These are phyloP conservation scores for Paracamarosporium sp. DNA, from an alignment of 2,329 filamentous ascomycete species.

Conservation along the genomic window DNA sequence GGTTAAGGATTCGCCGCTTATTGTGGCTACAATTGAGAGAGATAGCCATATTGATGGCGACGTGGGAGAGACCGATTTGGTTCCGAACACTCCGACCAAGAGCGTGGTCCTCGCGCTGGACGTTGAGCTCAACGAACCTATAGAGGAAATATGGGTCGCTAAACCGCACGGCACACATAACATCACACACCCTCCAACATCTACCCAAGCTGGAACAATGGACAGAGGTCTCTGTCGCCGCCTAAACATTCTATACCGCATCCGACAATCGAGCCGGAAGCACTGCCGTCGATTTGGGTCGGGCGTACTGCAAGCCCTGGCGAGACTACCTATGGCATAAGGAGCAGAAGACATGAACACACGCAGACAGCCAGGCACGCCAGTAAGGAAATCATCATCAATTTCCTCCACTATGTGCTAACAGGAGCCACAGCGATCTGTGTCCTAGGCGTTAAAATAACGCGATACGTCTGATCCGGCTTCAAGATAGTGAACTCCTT, in stretches of 20 bases:
- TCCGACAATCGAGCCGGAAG: neutral
- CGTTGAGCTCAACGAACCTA: too few relatives aligned
- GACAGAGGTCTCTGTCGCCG: neutral
- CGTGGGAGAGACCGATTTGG: neutral
- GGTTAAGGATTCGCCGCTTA: neutral
- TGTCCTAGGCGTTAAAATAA: slow-evolving; percentile 8
- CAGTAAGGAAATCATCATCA: too few relatives aligned
- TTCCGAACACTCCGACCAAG: neutral
- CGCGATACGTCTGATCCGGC: slow-evolving; percentile 17
- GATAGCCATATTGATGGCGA: neutral
- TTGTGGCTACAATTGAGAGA: neutral
- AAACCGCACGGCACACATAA: neutral
- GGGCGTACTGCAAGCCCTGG: neutral
- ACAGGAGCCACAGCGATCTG: too few relatives aligned
- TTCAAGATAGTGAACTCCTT: slow-evolving; percentile 24
- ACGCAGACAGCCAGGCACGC: neutral
- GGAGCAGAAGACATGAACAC: neutral
- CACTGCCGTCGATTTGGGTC: neutral
- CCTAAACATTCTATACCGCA: neutral
- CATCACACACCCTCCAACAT: neutral
- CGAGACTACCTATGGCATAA: neutral
- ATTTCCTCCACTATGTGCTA: too few relatives aligned
- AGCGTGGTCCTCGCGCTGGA: too few relatives aligned
- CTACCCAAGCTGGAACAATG: neutral
- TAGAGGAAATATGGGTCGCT: too few relatives aligned